phyloP scores from a whole-genome alignment of 2,329 filamentous ascomycete species.

The Chrysosporium queenslandicum region DNA sequence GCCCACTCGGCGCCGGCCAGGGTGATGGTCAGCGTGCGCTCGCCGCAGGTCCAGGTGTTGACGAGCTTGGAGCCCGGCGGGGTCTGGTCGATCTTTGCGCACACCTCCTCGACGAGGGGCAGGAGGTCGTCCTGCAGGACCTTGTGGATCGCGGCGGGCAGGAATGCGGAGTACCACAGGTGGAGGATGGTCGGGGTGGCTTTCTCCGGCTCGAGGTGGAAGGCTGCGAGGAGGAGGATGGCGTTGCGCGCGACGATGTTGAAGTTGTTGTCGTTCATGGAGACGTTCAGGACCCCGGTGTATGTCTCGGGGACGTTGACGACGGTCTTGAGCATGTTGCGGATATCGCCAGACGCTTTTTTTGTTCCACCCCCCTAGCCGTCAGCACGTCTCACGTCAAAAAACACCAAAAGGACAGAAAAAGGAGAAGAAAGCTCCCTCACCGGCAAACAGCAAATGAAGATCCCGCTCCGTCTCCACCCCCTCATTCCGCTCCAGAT shows the following conservation, averaged over 20 bases:
- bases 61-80: too few relatives aligned
- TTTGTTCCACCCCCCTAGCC: too few relatives aligned
- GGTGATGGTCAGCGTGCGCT: slow-evolving; percentile 22
- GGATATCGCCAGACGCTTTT: slow-evolving; percentile 37
- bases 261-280: slow-evolving; percentile 36
- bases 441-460: slow-evolving; percentile 30
- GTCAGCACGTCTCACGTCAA: too few relatives aligned
- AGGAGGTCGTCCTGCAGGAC: slow-evolving; percentile 22
- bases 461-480: slow-evolving; percentile 18
- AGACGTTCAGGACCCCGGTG: slow-evolving; percentile 19
- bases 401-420: too few relatives aligned
- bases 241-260: slow-evolving; percentile 34
- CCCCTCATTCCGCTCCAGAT: slow-evolving; percentile 26
- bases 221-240: slow-evolving; percentile 33
- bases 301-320: slow-evolving; percentile 26
- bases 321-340: slow-evolving; percentile 38
- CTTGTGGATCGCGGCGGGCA: slow-evolving; percentile 17
- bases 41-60: slow-evolving; percentile 25
- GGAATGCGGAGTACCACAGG: slow-evolving; percentile 39
- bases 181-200: slow-evolving; percentile 33
- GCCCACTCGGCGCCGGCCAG: slow-evolving; percentile 28
- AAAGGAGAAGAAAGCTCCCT: neutral
- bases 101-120: slow-evolving; percentile 22
- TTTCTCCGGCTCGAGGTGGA: slow-evolving; percentile 17
- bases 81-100: neutral